A percentile compares a stretch with the other conserved stretches of the same genome.
Conservation (phyloP, 345 rosid genomes). For the Brassica carinata region DNA sequence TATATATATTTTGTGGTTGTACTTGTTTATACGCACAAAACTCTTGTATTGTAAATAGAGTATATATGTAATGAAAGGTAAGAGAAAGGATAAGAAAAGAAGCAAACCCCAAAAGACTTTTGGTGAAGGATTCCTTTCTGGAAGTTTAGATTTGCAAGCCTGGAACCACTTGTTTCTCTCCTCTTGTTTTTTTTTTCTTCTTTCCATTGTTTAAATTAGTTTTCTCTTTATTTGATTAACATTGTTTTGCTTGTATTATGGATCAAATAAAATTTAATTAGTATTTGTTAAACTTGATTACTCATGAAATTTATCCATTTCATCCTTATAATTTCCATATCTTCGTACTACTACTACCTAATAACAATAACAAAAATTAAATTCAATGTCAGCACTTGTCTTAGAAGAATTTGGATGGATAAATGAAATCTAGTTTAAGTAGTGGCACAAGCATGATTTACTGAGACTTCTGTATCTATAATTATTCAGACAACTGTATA, state of each 20-base stretch:
- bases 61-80: conserved; percentile 26
- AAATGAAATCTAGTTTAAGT: neutral
- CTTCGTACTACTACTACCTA: neutral
- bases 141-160: conserved; percentile 49
- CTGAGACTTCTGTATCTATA: neutral
- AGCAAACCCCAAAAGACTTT: conserved; percentile 43
- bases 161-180: conserved; percentile 46
- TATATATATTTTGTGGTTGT: conserved; percentile 13
- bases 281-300: neutral
- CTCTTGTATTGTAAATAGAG: conserved; percentile 38
- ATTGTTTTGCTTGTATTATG: conserved; percentile 27
- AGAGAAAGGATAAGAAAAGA: conserved; percentile 40
- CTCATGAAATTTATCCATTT: neutral
- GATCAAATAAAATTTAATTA: neutral
- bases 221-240: conserved; percentile 16
- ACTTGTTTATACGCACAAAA: conserved; percentile 47
- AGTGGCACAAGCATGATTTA: neutral
- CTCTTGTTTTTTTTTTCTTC: conserved; percentile 21
- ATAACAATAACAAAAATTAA: neutral
- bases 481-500: neutral
- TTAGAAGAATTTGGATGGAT: neutral
- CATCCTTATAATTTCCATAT: neutral
- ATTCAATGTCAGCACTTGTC: conserved; percentile 4
- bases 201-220: neutral
- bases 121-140: conserved; percentile 48